phyloP scores from a whole-genome alignment of 75 land plant species.

The Isoetes taiwanensis region DNA sequence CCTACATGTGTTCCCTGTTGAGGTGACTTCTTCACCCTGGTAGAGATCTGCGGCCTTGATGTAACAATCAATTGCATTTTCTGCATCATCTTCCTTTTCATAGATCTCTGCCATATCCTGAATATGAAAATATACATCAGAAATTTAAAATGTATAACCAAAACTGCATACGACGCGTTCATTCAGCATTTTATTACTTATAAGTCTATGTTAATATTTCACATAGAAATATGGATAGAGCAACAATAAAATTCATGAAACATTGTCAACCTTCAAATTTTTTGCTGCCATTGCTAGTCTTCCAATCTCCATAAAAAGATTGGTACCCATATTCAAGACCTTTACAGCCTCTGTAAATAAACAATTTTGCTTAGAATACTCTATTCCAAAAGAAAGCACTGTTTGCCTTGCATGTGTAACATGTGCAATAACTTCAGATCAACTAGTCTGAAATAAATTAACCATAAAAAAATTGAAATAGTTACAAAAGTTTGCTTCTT shows the following conservation, averaged over 20 bases:
- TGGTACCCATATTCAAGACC: conserved; percentile 43
- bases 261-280: conserved; percentile 65
- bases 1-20: conserved; percentile 80
- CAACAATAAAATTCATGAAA: not conserved
- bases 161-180: not conserved
- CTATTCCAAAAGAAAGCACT: not conserved
- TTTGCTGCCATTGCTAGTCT: conserved; percentile 76
- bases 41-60: conserved; percentile 81
- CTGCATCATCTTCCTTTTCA: conserved; percentile 58
- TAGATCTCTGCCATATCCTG: conserved; percentile 84
- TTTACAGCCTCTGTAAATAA: conserved; percentile 40
- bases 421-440: not conserved
- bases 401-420: not conserved
- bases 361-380: not conserved
- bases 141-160: not conserved
- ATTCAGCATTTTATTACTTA: no score
- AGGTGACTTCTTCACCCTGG: conserved; percentile 68
- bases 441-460: not conserved
- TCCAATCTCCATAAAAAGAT: conserved; percentile 63
- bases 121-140: not conserved
- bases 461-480: conserved; percentile 1
- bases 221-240: not conserved
- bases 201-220: not conserved
- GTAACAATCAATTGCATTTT: conserved; percentile 49
- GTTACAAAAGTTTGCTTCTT: not conserved